Evolutionary conservation across 177 flowering plant species (phyloP).

Genomic region (Vitis hybrid): DNA sequence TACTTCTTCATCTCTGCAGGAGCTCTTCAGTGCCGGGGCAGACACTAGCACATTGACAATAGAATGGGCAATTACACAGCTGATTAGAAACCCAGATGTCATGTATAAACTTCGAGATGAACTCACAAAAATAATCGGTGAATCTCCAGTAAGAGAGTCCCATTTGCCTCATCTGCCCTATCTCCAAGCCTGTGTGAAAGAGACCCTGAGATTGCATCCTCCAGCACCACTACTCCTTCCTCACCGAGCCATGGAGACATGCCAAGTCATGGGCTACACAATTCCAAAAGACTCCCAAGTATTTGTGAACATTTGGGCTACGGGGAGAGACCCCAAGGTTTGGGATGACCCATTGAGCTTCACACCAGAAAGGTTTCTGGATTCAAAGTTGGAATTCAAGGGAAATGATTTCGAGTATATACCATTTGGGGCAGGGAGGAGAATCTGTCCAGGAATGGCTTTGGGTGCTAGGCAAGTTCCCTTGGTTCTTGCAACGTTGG

Average conservation of each 20-base stretch:
- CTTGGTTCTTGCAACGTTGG: neutral
- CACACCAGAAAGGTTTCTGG: neutral
- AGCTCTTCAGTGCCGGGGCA: conserved; percentile 21
- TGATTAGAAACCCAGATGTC: neutral
- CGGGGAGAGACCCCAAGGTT: conserved; percentile 5
- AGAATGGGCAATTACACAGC: conserved; percentile 11
- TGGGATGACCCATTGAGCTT: conserved; percentile 7
- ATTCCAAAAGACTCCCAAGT: conserved; percentile 6
- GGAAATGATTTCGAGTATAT: neutral
- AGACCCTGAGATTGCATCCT: neutral
- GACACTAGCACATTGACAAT: conserved; percentile 27
- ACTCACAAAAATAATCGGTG: neutral
- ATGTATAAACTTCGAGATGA: neutral
- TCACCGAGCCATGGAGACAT: neutral
- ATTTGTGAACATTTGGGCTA: conserved; percentile 2
- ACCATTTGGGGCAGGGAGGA: conserved; percentile 4
- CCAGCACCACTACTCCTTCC: neutral
- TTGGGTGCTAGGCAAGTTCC: conserved; percentile 1
- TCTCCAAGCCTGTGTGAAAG: neutral
- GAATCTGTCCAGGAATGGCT: conserved; percentile 6
- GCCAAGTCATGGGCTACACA: conserved; percentile 5
- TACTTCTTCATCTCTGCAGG: conserved; percentile 17
- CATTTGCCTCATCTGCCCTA: neutral
- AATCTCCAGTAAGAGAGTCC: neutral
- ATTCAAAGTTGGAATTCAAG: neutral